A percentile compares a stretch with the other conserved stretches of the same genome.
Conservation (phyloP, 176 grass and related monocot species). For the Zizania latifolia region DNA sequence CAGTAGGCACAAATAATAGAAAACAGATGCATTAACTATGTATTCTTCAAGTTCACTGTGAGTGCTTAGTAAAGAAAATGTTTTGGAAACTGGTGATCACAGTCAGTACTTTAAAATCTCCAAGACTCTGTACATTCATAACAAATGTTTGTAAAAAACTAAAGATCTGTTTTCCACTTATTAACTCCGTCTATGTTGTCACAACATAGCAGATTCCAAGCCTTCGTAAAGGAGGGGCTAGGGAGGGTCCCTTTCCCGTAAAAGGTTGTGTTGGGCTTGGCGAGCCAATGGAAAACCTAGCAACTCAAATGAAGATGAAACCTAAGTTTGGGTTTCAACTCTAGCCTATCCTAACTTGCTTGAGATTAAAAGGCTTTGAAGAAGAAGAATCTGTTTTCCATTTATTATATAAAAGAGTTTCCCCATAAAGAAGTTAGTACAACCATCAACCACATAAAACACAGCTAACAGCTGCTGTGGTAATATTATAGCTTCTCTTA, state of each 20-base stretch:
- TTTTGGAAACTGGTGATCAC: not conserved
- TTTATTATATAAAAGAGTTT: not conserved
- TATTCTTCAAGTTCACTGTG: conserved; percentile 14
- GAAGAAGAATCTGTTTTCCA: not conserved
- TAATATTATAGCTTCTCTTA: not conserved
- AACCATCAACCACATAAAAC: conserved; percentile 4
- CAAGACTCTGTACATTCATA: not conserved
- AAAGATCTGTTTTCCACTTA: conserved; percentile 24
- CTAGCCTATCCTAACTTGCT: too few species aligned
- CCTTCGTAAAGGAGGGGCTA: too few species aligned
- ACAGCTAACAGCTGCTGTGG: not conserved
- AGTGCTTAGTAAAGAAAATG: not conserved
- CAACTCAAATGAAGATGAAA: too few species aligned
- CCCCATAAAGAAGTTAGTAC: not conserved
- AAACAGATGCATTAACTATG: not conserved
- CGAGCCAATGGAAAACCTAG: too few species aligned
- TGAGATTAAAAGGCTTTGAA: not conserved
- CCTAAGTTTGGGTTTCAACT: too few species aligned
- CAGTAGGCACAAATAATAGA: not conserved
- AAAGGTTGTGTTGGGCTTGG: too few species aligned
- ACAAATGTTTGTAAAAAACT: conserved; percentile 8
- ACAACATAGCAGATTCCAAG: too few species aligned
- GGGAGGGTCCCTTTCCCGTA: too few species aligned
- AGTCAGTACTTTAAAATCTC: not conserved
- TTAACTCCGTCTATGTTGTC: conserved; percentile 12